These are phyloP conservation scores for Fusarium tupiense DNA, from an alignment of 2,329 filamentous ascomycete genomes.

Conservation along the genomic window DNA sequence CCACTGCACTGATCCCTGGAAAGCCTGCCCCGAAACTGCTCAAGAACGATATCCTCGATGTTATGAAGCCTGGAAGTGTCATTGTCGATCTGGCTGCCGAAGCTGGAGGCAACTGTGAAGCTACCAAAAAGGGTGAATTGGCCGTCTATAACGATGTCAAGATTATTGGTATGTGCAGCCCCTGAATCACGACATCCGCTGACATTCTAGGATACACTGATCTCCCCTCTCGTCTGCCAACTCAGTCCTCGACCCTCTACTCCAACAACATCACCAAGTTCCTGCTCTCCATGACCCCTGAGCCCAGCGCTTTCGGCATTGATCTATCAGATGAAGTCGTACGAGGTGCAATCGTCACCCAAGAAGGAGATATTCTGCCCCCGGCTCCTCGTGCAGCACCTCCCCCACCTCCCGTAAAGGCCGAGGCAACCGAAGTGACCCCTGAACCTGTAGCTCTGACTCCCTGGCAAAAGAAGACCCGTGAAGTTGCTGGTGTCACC, in stretches of 20 bases:
- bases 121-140: slow-evolving; percentile 78
- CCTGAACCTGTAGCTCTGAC: slow-evolving; percentile 72
- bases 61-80: slow-evolving; percentile 91
- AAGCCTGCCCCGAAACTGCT: slow-evolving; percentile 85
- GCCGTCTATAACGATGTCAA: slow-evolving; percentile 80
- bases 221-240: slow-evolving; percentile 84
- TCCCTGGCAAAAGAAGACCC: slow-evolving; percentile 81
- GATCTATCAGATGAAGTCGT: slow-evolving; percentile 88
- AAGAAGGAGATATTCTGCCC: slow-evolving; percentile 79
- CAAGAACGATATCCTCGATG: slow-evolving; percentile 79
- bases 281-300: slow-evolving; percentile 81
- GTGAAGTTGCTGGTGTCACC: slow-evolving; percentile 79
- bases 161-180: slow-evolving; percentile 70
- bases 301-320: slow-evolving; percentile 81
- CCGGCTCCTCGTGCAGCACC: slow-evolving; percentile 75
- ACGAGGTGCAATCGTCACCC: slow-evolving; percentile 83
- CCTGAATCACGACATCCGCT: slow-evolving; percentile 9
- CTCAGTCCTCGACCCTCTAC: slow-evolving; percentile 89
- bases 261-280: slow-evolving; percentile 95
- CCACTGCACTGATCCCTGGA: slow-evolving; percentile 90
- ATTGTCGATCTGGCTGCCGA: slow-evolving; percentile 90
- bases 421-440: slow-evolving; percentile 56
- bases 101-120: slow-evolving; percentile 87
- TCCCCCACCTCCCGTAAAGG: slow-evolving; percentile 60
- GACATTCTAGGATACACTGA: slow-evolving; percentile 77